Conservation (phyloP, 148 eudicot species). For the Rhododendron simsii region DNA sequence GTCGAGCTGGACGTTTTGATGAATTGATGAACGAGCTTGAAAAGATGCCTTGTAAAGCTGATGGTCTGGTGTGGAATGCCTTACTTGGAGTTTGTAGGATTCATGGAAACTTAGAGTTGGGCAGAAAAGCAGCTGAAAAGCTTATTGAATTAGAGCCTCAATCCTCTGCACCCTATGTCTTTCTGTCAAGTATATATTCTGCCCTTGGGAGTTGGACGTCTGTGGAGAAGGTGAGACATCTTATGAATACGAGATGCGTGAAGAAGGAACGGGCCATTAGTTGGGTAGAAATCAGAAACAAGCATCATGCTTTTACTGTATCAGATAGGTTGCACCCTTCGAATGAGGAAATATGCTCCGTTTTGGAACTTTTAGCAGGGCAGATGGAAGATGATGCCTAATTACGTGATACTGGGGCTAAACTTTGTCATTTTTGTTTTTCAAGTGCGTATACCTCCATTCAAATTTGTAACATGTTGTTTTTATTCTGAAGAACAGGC, state of each 20-base stretch:
- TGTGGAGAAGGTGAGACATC: constrained; percentile 34
- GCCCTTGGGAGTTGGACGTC: constrained; percentile 57
- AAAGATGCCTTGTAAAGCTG: constrained; percentile 49
- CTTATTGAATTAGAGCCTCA: constrained; percentile 53
- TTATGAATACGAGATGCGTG: constrained; percentile 42
- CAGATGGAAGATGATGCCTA: constrained; percentile 19
- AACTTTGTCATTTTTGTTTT: background rate
- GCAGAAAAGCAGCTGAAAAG: constrained; percentile 48
- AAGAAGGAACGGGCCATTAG: constrained; percentile 54
- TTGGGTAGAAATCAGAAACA: constrained; percentile 47
- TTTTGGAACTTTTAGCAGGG: constrained; percentile 25
- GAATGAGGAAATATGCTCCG: constrained; percentile 13
- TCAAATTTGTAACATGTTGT: background rate
- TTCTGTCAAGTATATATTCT: constrained; percentile 61
- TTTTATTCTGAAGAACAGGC: background rate
- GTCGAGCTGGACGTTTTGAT: constrained; percentile 58
- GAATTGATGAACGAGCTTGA: constrained; percentile 55
- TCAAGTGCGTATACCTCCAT: background rate
- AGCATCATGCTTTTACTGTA: constrained; percentile 26
- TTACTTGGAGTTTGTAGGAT: constrained; percentile 62
- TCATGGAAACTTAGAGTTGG: constrained; percentile 51
- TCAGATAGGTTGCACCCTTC: constrained; percentile 18
- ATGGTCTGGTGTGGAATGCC: constrained; percentile 57
- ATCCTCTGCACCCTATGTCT: constrained; percentile 50
- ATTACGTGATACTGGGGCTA: background rate